Evolutionary conservation across 2,329 filamentous ascomycete genomes (phyloP).

Genomic region (Akanthomyces dipterigenus): DNA sequence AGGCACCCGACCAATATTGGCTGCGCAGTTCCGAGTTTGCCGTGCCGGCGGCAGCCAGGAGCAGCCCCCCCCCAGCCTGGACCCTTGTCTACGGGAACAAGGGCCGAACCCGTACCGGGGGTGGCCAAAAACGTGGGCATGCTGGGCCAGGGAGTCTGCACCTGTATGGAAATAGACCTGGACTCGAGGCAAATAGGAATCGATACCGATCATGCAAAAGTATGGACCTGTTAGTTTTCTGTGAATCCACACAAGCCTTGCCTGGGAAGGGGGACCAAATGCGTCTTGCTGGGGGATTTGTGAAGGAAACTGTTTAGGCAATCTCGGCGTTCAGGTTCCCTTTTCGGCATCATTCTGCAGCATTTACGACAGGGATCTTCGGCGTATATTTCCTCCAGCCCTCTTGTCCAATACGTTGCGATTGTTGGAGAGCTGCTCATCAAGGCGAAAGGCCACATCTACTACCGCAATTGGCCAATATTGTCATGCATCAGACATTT

Average conservation of each 20-base stretch:
- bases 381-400: neutral
- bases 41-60: constrained; percentile 3
- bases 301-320: neutral
- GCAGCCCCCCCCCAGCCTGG: too few relatives aligned
- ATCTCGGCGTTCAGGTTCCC: neutral
- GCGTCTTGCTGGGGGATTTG: too few relatives aligned
- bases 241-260: neutral
- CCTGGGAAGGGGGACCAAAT: neutral
- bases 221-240: too few relatives aligned
- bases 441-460: too few relatives aligned
- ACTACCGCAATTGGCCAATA: too few relatives aligned
- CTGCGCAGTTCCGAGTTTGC: constrained; percentile 4
- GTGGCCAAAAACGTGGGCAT: neutral
- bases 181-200: neutral
- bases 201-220: neutral
- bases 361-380: too few relatives aligned
- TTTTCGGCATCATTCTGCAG: neutral
- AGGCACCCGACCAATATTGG: neutral
- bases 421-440: neutral
- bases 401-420: neutral
- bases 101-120: neutral
- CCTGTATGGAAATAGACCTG: too few relatives aligned
- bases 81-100: neutral
- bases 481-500: too few relatives aligned
- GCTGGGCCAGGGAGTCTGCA: neutral